Percentiles rank a stretch among this genome's conserved stretches.
Conservation (phyloP, 495 filamentous ascomycete genomes). For the Penicillium dipodomyicola region DNA sequence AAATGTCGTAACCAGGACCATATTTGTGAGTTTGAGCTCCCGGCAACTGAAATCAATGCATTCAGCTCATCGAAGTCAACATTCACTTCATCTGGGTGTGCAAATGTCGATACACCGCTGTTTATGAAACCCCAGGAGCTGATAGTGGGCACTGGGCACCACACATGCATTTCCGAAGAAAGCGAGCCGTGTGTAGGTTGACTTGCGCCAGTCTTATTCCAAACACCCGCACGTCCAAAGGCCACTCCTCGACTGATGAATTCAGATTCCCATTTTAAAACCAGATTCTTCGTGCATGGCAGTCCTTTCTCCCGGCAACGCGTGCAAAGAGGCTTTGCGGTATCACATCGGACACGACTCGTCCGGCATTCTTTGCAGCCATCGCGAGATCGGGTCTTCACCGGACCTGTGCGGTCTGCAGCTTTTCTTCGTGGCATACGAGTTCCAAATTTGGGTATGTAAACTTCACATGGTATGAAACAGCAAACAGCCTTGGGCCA, state of each 20-base stretch:
- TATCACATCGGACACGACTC: conserved; percentile 46
- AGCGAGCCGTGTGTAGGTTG: conserved; percentile 15
- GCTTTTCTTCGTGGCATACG: conserved; percentile 48
- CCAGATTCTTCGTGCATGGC: conserved; percentile 38
- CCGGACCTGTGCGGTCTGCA: conserved; percentile 41
- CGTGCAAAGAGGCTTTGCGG: conserved; percentile 43
- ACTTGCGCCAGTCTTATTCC: conserved; percentile 32
- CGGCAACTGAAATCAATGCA: conserved; percentile 20
- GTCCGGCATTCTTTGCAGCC: conserved; percentile 46
- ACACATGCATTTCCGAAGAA: conserved; percentile 25
- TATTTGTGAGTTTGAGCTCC: neutral
- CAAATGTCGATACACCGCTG: conserved; percentile 35
- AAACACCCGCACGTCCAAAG: conserved; percentile 45
- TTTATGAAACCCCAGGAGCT: conserved; percentile 42
- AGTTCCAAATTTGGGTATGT: conserved; percentile 8
- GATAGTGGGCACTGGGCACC: conserved; percentile 32
- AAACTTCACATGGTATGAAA: conserved; percentile 27
- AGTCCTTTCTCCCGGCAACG: conserved; percentile 39
- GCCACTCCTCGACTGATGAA: conserved; percentile 44
- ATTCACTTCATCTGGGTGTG: conserved; percentile 28
- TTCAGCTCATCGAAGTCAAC: conserved; percentile 30
- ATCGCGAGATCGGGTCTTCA: conserved; percentile 46
- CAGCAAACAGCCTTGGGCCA: neutral
- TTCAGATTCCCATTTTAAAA: conserved; percentile 49
- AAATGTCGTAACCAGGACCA: conserved; percentile 6